Evolutionary conservation across 768 basidiomycete species (phyloP), one percentile per base, ranked within the genome.

Genomic region (Rickenella mellea): DNA sequence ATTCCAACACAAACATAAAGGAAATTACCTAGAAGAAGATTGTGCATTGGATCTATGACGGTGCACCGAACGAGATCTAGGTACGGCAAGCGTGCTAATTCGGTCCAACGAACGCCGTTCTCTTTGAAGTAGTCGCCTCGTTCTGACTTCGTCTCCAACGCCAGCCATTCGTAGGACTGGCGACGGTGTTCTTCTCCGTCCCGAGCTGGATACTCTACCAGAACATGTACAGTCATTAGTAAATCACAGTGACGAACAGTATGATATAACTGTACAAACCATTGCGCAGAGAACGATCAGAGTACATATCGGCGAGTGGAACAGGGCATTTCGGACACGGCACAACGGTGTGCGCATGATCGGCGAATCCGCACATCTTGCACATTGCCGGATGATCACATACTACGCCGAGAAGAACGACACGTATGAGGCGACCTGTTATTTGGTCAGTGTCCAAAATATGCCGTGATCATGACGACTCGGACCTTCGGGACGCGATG

Each of bases 21-120:
- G 0, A 47, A 41, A 14, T 43, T 41, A 52, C 61, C 56, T 4
- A 59, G 51, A n/a, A 60, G 54, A 2, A 63, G 33, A 24, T 58
- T 62, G 38, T 63, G 57, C 61, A 63, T 62, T 0, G 56, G 62
- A 41, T 61, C 62, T 9, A 63, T 51, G 1, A 61, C 50, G 6
- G 54, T 49, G 48, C 59, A 55, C 3, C 42, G 32, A 14, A 48
- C 43, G 1, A 56, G 27, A 42, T 64, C 40, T 24, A 63, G 63
- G 40, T 64, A 63, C 0, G 58, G 55, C 0, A 64, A 47, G 1
- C 48, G 40, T 15, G 48, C 46, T 0, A 64, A 42, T 41, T 62
- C 52, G 4, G 48, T 47, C 51, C 53, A 61, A 22, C 49, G 51
- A 2, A 42, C 48, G 0, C 47, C 55, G 42, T 50, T 28, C 12